These are phyloP conservation scores for Talaromyces ruber DNA, from an alignment of 495 filamentous ascomycete species.

Conservation along the genomic window DNA sequence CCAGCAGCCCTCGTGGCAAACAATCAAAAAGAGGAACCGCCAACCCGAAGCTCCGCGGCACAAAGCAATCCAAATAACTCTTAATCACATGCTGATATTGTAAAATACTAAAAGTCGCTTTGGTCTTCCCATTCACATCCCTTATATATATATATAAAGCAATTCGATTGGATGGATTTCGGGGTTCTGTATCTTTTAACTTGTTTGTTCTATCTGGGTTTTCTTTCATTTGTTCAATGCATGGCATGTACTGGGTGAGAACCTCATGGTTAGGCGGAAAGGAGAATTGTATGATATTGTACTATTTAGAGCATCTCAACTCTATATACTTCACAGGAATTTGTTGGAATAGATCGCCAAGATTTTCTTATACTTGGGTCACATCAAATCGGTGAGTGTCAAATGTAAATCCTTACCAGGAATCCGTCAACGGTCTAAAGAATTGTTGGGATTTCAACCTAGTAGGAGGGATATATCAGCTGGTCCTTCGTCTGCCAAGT, in stretches of 20 bases:
- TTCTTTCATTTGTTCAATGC: conserved; percentile 2
- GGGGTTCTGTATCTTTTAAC: neutral
- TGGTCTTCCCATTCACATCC: neutral
- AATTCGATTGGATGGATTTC: neutral
- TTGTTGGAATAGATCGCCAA: neutral
- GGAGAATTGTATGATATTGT: conserved; percentile 3
- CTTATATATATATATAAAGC: neutral
- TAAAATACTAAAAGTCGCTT: conserved; percentile 3
- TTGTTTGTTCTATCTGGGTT: neutral
- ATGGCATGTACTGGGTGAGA: conserved; percentile 5
- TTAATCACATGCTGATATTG: neutral
- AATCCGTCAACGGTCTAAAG: neutral
- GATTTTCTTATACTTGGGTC: neutral
- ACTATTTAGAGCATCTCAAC: conserved; percentile 7
- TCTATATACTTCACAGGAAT: neutral
- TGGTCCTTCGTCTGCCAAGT: neutral
- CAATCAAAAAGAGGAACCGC: conserved; percentile 58
- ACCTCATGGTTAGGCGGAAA: conserved; percentile 2
- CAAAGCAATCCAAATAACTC: conserved; percentile 28
- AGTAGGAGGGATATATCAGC: neutral
- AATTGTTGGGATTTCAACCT: neutral
- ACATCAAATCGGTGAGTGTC: neutral
- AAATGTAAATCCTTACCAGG: neutral
- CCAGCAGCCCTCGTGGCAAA: conserved; percentile 45
- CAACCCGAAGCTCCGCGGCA: conserved; percentile 61